These are phyloP conservation scores for Epithele typhae DNA, from an alignment of 768 basidiomycete genomes.

Conservation along the genomic window DNA sequence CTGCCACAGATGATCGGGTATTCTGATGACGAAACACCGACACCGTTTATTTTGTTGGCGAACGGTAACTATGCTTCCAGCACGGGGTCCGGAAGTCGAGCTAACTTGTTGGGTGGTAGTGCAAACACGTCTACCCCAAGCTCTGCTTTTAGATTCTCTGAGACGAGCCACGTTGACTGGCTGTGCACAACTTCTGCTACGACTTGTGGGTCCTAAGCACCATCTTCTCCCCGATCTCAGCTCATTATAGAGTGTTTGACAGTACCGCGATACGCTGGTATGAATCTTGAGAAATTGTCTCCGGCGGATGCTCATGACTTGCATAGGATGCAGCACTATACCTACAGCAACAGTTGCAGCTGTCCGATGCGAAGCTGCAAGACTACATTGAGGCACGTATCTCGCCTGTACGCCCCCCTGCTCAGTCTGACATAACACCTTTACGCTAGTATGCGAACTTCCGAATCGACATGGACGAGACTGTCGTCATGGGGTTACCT, in stretches of 20 bases:
- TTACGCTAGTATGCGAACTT: constrained; percentile 34
- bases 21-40: constrained; percentile 39
- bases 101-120: too few relatives aligned
- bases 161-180: constrained; percentile 33
- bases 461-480: constrained; percentile 36
- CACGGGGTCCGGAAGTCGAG: too few relatives aligned
- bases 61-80: constrained; percentile 32
- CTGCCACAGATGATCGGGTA: constrained; percentile 51
- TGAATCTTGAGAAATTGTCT: neutral
- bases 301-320: neutral
- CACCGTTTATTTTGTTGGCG: constrained; percentile 49
- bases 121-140: constrained; percentile 39
- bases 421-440: neutral
- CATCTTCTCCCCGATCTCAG: constrained; percentile 1
- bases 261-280: constrained; percentile 42
- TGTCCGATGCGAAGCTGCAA: constrained; percentile 37
- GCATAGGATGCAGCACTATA: constrained; percentile 42
- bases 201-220: constrained; percentile 27
- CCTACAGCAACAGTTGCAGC: constrained; percentile 36
- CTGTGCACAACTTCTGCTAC: constrained; percentile 32
- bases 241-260: too few relatives aligned
- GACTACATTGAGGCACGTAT: constrained; percentile 42
- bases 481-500: constrained; percentile 42
- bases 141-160: constrained; percentile 32
- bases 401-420: too few relatives aligned